These are phyloP conservation scores for Colletotrichum paranaense DNA, from an alignment of 2,329 filamentous ascomycete genomes.

Conservation along the genomic window DNA sequence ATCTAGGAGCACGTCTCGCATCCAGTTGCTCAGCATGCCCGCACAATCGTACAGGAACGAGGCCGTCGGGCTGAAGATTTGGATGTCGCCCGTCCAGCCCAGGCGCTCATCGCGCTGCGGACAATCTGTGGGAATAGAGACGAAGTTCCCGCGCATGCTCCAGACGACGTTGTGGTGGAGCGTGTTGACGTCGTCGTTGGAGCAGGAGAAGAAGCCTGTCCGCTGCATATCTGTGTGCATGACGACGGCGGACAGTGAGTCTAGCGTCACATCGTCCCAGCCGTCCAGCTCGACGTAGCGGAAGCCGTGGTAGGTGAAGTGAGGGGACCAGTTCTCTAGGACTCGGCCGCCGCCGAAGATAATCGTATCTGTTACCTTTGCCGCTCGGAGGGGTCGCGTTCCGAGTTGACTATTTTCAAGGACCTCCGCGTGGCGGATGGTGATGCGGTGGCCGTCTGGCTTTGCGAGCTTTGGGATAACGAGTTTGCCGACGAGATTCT, in stretches of 20 bases:
- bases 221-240: conserved; percentile 64
- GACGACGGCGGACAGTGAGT: conserved; percentile 44
- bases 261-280: conserved; percentile 45
- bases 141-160: conserved; percentile 69
- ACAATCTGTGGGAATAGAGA: conserved; percentile 68
- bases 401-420: conserved; percentile 59
- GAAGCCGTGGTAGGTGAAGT: conserved; percentile 66
- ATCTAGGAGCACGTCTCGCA: conserved; percentile 54
- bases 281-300: conserved; percentile 60
- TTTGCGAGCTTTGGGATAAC: conserved; percentile 46
- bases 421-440: conserved; percentile 65
- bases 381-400: conserved; percentile 53
- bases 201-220: conserved; percentile 63
- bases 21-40: conserved; percentile 62
- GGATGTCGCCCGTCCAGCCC: conserved; percentile 64
- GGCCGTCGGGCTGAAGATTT: conserved; percentile 61
- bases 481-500: conserved; percentile 66
- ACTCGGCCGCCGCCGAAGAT: conserved; percentile 40
- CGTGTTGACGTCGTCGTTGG: conserved; percentile 60
- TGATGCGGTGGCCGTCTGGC: conserved; percentile 52
- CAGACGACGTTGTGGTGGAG: conserved; percentile 66
- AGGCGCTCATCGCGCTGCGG: conserved; percentile 66
- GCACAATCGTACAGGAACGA: conserved; percentile 64
- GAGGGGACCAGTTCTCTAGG: conserved; percentile 50
- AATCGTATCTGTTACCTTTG: conserved; percentile 54